Evolutionary conservation across 306 rosid species (phyloP).

Genomic region (Lathyrus oleraceus): DNA sequence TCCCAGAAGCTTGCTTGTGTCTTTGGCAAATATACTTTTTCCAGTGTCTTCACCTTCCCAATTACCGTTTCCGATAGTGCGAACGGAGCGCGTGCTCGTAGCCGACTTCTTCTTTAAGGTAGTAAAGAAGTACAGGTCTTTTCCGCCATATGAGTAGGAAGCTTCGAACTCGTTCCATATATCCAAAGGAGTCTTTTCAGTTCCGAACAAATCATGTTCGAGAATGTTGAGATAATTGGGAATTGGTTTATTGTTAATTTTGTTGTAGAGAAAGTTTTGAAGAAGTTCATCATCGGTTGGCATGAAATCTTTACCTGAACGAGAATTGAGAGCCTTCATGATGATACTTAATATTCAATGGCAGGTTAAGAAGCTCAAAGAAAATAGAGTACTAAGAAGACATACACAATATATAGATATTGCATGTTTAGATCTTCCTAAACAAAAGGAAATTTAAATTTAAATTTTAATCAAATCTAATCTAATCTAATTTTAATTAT

Average conservation of each 20-base stretch:
- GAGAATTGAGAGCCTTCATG: neutral
- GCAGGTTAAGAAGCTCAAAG: too few species aligned
- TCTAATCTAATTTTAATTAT: too few species aligned
- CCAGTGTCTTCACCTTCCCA: slow-evolving; percentile 29
- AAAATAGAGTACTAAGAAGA: too few species aligned
- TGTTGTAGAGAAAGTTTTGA: neutral
- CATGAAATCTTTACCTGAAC: neutral
- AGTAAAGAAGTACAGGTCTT: slow-evolving; percentile 27
- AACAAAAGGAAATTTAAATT: too few species aligned
- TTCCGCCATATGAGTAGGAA: neutral
- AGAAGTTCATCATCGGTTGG: slow-evolving; percentile 19
- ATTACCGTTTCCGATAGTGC: slow-evolving; percentile 13
- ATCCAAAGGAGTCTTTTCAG: neutral
- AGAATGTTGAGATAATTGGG: neutral
- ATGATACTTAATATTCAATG: too few species aligned
- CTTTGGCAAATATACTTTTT: neutral
- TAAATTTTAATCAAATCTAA: too few species aligned
- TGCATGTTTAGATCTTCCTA: too few species aligned
- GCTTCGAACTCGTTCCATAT: slow-evolving; percentile 29
- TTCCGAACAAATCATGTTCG: slow-evolving; percentile 19
- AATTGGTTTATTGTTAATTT: neutral
- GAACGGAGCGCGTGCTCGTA: neutral
- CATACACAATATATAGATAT: too few species aligned
- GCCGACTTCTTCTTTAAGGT: neutral
- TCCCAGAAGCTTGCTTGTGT: neutral